phyloP scores from a whole-genome alignment of 2,329 filamentous ascomycete genomes.

The Fusarium falciforme region DNA sequence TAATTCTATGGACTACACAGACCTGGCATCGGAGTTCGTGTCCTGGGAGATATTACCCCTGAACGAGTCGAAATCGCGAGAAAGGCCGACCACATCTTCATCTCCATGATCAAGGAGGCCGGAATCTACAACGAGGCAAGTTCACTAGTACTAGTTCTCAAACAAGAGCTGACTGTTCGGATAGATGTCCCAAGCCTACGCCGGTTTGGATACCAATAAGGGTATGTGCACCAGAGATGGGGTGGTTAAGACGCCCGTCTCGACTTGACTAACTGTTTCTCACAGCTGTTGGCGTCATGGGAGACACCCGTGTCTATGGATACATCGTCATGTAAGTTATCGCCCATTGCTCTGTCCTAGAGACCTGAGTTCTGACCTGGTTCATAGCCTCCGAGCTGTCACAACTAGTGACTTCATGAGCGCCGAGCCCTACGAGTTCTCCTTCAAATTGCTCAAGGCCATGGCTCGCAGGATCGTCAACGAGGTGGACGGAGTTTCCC shows the following conservation, averaged over 20 bases:
- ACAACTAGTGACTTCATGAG: constrained; percentile 71
- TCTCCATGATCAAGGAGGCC: constrained; percentile 77
- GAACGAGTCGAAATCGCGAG: constrained; percentile 83
- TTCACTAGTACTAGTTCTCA: no score
- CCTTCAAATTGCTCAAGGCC: constrained; percentile 55
- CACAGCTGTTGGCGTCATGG: constrained; percentile 47
- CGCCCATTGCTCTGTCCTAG: background rate
- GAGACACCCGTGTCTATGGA: constrained; percentile 13
- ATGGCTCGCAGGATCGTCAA: constrained; percentile 64
- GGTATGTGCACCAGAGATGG: background rate
- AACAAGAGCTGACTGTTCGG: background rate
- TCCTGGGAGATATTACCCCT: constrained; percentile 82
- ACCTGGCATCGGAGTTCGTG: constrained; percentile 7
- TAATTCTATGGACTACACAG: background rate
- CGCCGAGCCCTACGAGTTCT: constrained; percentile 70
- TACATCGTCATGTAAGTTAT: constrained; percentile 41
- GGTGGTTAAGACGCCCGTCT: background rate
- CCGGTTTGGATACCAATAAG: background rate
- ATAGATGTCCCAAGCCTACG: background rate
- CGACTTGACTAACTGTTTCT: constrained; percentile 50
- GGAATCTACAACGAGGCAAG: constrained; percentile 70
- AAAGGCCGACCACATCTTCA: constrained; percentile 82
- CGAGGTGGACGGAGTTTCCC: constrained; percentile 73
- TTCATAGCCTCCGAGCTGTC: constrained; percentile 34
- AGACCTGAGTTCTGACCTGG: background rate